Conservation (phyloP, 345 rosid species). For the Boechera divaricarpa region DNA sequence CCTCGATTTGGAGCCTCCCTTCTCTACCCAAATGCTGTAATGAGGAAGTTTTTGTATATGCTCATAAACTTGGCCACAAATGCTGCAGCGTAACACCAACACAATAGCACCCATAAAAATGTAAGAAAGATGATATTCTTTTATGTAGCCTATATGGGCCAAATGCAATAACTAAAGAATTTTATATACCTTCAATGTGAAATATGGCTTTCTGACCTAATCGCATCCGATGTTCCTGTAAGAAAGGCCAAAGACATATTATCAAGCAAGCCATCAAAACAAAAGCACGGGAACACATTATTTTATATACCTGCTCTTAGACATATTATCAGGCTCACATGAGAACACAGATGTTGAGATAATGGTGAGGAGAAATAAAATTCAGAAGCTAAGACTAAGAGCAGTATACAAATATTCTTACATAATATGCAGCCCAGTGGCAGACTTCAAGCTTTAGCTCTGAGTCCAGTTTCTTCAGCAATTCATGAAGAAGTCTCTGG, state of each 20-base stretch:
- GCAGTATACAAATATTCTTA: slow-evolving; percentile 46
- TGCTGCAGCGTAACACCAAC: slow-evolving; percentile 55
- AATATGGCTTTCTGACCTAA: slow-evolving; percentile 92
- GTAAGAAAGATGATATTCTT: not conserved
- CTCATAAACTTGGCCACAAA: slow-evolving; percentile 98
- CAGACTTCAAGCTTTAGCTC: slow-evolving; percentile 93
- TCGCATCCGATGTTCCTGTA: slow-evolving; percentile 88
- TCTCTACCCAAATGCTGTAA: slow-evolving; percentile 72
- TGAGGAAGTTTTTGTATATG: slow-evolving; percentile 83
- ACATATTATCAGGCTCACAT: not conserved
- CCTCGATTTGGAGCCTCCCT: slow-evolving; percentile 7
- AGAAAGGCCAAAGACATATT: slow-evolving; percentile 20
- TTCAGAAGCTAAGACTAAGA: slow-evolving; percentile 21
- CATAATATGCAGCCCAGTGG: slow-evolving; percentile 98
- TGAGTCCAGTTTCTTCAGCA: slow-evolving; percentile 85
- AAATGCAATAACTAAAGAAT: slow-evolving; percentile 7
- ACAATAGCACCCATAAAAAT: not conserved
- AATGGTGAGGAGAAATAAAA: not conserved
- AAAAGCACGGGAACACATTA: not conserved
- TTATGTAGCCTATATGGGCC: slow-evolving; percentile 6
- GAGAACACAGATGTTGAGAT: slow-evolving; percentile 11
- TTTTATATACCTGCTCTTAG: too few species aligned
- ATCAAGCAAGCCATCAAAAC: slow-evolving; percentile 29
- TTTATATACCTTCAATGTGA: slow-evolving; percentile 80
- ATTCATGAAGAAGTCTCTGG: slow-evolving; percentile 81